Conservation (phyloP, 2,329 filamentous ascomycete genomes). For the Pseudogymnoascus sp. region DNA sequence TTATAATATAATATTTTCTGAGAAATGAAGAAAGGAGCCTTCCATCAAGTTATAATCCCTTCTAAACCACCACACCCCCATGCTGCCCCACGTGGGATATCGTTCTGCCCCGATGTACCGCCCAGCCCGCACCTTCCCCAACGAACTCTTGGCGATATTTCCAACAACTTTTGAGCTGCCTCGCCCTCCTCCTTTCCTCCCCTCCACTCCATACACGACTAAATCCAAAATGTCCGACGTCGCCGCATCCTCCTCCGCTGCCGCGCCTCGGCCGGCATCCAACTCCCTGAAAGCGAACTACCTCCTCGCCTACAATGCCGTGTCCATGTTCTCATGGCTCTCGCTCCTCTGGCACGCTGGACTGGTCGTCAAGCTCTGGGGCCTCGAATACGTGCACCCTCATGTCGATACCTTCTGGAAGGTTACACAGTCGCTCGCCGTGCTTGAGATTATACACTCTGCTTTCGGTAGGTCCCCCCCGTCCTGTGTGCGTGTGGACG, state of each 20-base stretch:
- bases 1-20: conserved; percentile 5
- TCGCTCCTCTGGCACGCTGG: conserved; percentile 64
- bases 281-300: conserved; percentile 53
- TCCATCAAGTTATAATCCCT: neutral
- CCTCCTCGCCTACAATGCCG: conserved; percentile 76
- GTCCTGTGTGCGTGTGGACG: neutral
- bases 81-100: neutral
- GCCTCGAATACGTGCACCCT: conserved; percentile 50
- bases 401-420: conserved; percentile 59
- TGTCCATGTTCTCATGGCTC: conserved; percentile 70
- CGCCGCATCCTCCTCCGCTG: neutral
- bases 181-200: neutral
- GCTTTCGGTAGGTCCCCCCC: conserved; percentile 51
- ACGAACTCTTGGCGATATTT: conserved; percentile 1
- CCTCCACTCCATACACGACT: neutral
- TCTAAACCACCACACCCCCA: neutral
- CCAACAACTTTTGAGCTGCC: neutral
- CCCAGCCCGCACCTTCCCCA: neutral
- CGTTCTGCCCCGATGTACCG: neutral
- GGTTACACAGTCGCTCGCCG: conserved; percentile 75
- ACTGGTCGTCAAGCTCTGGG: conserved; percentile 42
- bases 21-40: neutral
- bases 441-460: conserved; percentile 77
- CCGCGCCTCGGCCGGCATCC: conserved; percentile 13
- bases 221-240: neutral